These are phyloP conservation scores for Pseudevernia furfuracea DNA, from an alignment of 495 filamentous ascomycete genomes.

Conservation along the genomic window DNA sequence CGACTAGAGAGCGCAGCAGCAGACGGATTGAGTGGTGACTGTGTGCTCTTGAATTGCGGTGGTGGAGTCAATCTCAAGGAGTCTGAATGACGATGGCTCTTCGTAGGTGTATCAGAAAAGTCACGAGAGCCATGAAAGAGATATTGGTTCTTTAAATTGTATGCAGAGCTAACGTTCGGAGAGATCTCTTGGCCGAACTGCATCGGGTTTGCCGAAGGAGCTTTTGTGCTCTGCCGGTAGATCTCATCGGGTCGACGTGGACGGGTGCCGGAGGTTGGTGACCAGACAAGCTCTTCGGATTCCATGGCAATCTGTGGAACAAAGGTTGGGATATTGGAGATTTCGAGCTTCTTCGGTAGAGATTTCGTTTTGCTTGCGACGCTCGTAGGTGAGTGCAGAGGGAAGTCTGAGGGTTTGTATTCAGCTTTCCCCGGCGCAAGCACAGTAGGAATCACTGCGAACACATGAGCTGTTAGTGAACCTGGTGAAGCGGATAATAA, in stretches of 20 bases:
- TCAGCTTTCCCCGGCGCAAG: background rate
- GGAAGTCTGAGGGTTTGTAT: background rate
- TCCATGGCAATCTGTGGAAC: background rate
- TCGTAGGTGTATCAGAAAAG: background rate
- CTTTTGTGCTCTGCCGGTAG: background rate
- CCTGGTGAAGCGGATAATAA: background rate
- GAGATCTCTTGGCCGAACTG: background rate
- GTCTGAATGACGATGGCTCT: background rate
- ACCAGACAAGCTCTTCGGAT: conserved; percentile 9
- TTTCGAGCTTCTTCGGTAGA: background rate
- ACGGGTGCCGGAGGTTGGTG: conserved; percentile 11
- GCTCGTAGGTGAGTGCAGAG: background rate
- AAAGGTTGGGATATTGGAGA: conserved; percentile 4
- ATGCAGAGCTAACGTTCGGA: background rate
- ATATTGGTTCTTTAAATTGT: background rate
- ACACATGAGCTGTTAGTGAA: background rate
- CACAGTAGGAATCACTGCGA: background rate
- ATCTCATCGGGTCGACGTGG: conserved; percentile 10
- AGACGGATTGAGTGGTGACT: conserved; percentile 1
- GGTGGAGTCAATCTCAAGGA: background rate
- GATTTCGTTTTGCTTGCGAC: background rate
- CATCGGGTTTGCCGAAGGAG: background rate
- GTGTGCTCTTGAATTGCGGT: conserved; percentile 1
- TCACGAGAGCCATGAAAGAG: conserved; percentile 2
- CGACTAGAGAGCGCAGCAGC: background rate